Percentiles rank a stretch among this genome's conserved stretches.
Evolutionary conservation across 2,329 filamentous ascomycete genomes (phyloP).

Genomic region (Pseudophaeomoniella oleicola): DNA sequence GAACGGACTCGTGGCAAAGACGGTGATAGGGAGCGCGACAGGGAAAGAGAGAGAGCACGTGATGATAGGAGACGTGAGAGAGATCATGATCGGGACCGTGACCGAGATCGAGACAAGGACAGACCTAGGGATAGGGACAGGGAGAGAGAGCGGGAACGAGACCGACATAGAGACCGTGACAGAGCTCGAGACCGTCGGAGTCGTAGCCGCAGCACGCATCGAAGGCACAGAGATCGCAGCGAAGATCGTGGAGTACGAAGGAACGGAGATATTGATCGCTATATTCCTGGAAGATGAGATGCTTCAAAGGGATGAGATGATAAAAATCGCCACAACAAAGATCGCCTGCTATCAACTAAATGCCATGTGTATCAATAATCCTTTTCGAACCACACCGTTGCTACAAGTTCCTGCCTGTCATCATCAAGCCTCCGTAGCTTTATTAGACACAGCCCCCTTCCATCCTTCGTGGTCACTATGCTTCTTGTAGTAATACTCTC

Average conservation of each 20-base stretch:
- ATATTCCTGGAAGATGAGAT: slow-evolving; percentile 9
- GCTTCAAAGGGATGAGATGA: not conserved
- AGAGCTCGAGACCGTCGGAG: slow-evolving; percentile 5
- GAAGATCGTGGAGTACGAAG: slow-evolving; percentile 5
- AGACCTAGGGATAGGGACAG: slow-evolving; percentile 5
- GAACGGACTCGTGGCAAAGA: slow-evolving; percentile 8
- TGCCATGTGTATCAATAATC: too few species aligned
- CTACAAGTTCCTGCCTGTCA: too few species aligned
- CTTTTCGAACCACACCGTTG: too few species aligned
- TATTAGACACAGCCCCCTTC: slow-evolving; percentile 31
- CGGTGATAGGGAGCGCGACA: slow-evolving; percentile 11
- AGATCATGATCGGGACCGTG: slow-evolving; percentile 8
- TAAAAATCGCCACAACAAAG: not conserved
- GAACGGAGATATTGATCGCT: slow-evolving; percentile 9
- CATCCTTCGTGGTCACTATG: slow-evolving; percentile 81
- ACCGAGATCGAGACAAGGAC: slow-evolving; percentile 11
- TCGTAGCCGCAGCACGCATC: too few species aligned
- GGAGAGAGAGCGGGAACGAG: slow-evolving; percentile 5
- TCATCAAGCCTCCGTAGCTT: slow-evolving; percentile 2
- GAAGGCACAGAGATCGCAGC: slow-evolving; percentile 7
- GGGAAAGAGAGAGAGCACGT: slow-evolving; percentile 11
- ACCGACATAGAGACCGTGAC: slow-evolving; percentile 3
- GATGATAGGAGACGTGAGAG: slow-evolving; percentile 7
- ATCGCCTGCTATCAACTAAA: not conserved
- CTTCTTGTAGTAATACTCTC: slow-evolving; percentile 60